Evolutionary conservation across 805 yeast species (phyloP), one percentile per base, ranked within the genome.

Genomic region (Candida nonsorbophila): DNA sequence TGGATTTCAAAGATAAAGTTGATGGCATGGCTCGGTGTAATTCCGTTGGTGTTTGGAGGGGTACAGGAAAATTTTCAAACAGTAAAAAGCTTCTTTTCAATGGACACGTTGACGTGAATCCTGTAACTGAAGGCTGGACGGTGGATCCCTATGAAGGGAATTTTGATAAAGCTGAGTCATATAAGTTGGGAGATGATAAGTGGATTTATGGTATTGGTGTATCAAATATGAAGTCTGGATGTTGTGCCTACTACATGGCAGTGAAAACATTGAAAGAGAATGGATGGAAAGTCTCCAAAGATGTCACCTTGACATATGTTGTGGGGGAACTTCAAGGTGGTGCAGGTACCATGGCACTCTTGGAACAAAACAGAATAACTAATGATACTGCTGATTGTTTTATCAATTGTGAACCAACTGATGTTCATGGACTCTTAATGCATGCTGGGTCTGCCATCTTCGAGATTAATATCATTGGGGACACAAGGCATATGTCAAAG

Each of bases 91-190:
- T 51, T 16, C 41, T 51, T 4, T 51, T 51, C 44, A 51, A 51
- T 27, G 56, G 56, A 14, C 56, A 51, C 37, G 56, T 51, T 6
- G 56, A 51, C 33, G 53, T 47, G 20, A 51, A 51, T 28, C 56
- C 56, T 10, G 51, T 49, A 8, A 42, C 47, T 7, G 56, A 51
- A 28, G 56, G 55, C 8, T 51, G 55, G 56, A 51, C 56, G 7
- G 50, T 51, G 9, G 55, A 51, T 25, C 56, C 56, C 4, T 47
- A 49, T 19, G 48, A 33, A 23, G 56, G 56, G 4, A n/a, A 28
- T 12, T 34, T 16, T 18, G 34, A 34, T 12, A 23, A 27, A 15
- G 22, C 21, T 9, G 32, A 27, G 3, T 15, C 6, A 2, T 34
- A 34, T 17, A 5, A 5, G 4, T 33, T 35, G 10, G 30, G 28